A percentile compares a stretch with the other conserved stretches of the same genome.
These are phyloP conservation scores for Neurospora sp. DNA, from an alignment of 495 filamentous ascomycete genomes.

Conservation along the genomic window DNA sequence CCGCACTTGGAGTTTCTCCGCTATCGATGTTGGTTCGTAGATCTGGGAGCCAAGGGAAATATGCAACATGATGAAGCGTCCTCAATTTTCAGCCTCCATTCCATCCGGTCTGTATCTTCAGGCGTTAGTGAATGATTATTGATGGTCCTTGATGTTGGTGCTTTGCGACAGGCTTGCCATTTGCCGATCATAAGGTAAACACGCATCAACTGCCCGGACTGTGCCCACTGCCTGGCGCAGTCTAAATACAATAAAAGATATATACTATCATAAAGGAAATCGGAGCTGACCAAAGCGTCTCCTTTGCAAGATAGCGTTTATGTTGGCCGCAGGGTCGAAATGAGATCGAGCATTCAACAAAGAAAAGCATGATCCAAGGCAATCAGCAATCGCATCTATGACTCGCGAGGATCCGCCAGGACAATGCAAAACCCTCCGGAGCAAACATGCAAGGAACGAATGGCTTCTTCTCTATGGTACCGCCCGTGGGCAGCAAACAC, in stretches of 20 bases:
- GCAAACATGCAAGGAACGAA: neutral
- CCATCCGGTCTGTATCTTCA: no score
- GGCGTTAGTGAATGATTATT: neutral
- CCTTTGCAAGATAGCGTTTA: neutral
- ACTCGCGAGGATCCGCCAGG: neutral
- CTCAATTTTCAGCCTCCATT: no score
- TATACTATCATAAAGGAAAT: no score
- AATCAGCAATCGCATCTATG: neutral
- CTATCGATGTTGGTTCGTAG: no score
- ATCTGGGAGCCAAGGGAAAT: no score
- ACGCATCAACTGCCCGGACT: neutral
- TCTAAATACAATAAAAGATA: no score
- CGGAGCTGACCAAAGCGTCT: neutral
- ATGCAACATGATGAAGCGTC: no score
- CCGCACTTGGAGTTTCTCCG: no score
- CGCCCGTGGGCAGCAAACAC: slow-evolving; percentile 6
- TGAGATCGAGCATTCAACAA: neutral
- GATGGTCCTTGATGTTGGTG: neutral
- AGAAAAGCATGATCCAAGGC: neutral
- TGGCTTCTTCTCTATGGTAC: slow-evolving; percentile 11
- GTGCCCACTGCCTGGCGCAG: neutral
- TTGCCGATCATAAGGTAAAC: neutral
- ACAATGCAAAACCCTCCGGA: neutral
- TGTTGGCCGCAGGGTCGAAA: neutral
- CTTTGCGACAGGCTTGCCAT: neutral